phyloP scores from a whole-genome alignment of 2,329 filamentous ascomycete genomes.

The Parasarocladium wereldwijsianum region DNA sequence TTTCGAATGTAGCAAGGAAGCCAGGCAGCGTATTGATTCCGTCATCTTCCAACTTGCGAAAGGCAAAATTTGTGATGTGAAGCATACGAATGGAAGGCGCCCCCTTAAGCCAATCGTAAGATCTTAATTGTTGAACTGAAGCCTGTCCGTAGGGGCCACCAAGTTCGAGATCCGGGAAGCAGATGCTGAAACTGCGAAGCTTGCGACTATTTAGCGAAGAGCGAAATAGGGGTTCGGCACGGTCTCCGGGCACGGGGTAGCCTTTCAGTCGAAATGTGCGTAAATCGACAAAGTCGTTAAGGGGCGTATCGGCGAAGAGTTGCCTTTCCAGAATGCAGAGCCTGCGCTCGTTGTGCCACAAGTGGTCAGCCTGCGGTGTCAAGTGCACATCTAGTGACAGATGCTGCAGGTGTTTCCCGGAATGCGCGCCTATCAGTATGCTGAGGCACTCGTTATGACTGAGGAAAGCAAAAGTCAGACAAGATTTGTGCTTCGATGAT shows the following conservation, averaged over 20 bases:
- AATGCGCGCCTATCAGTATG: not conserved
- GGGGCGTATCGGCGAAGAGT: too few species aligned
- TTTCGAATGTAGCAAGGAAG: slow-evolving; percentile 21
- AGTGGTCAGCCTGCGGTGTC: not conserved
- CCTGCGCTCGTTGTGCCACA: slow-evolving; percentile 8
- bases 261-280: slow-evolving; percentile 14
- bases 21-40: slow-evolving; percentile 12
- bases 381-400: slow-evolving; percentile 3
- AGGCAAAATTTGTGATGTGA: slow-evolving; percentile 20
- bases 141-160: slow-evolving; percentile 11
- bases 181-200: slow-evolving; percentile 20
- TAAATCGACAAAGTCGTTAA: slow-evolving; percentile 12
- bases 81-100: slow-evolving; percentile 17
- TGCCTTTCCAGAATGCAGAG: too few species aligned
- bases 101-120: slow-evolving; percentile 21
- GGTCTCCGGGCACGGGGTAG: slow-evolving; percentile 11
- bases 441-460: not conserved
- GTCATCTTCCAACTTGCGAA: slow-evolving; percentile 7
- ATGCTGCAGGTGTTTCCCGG: slow-evolving; percentile 6
- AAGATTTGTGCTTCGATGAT: too few species aligned
- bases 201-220: slow-evolving; percentile 13
- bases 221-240: slow-evolving; percentile 11
- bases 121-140: slow-evolving; percentile 15
- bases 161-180: slow-evolving; percentile 16
- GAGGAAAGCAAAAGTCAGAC: too few species aligned